A percentile compares a stretch with the other conserved stretches of the same genome.
phyloP scores from a whole-genome alignment of 2,329 filamentous ascomycete genomes.

The Fusarium metavorans region DNA sequence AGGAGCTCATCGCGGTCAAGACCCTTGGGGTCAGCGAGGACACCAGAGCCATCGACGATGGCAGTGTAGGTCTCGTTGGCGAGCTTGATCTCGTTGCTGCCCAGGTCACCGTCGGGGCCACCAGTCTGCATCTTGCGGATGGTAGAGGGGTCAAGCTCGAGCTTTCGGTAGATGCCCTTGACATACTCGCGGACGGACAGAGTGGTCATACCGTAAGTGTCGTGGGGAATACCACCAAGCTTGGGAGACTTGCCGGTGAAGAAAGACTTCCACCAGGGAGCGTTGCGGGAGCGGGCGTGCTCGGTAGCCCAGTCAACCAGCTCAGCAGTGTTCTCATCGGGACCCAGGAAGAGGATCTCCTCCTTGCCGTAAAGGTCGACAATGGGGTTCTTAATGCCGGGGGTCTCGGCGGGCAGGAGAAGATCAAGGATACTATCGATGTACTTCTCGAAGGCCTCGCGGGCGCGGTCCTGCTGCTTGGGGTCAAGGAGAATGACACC shows the following conservation, averaged over 20 bases:
- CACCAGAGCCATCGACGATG: slow-evolving; percentile 96
- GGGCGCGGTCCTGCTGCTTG: slow-evolving; percentile 92
- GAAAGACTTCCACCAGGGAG: slow-evolving; percentile 99
- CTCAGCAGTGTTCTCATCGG: slow-evolving; percentile 98
- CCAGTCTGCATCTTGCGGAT: slow-evolving; percentile 97
- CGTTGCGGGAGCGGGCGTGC: slow-evolving; percentile 87
- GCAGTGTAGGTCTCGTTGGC: slow-evolving; percentile 96
- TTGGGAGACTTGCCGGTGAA: slow-evolving; percentile 99
- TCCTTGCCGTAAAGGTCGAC: slow-evolving; percentile 95
- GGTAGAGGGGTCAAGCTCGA: slow-evolving; percentile 85
- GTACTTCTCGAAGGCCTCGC: slow-evolving; percentile 98
- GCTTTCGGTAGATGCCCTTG: slow-evolving; percentile 95
- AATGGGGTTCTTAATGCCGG: slow-evolving; percentile 98
- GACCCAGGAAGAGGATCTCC: slow-evolving; percentile 98
- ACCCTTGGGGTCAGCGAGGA: slow-evolving; percentile 92
- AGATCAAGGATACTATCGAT: slow-evolving; percentile 98
- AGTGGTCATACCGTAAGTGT: slow-evolving; percentile 97
- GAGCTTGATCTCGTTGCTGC: slow-evolving; percentile 96
- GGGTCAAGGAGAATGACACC: slow-evolving; percentile 95
- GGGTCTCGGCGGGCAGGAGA: slow-evolving; percentile 87
- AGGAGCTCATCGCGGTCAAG: slow-evolving; percentile 86
- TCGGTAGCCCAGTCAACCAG: slow-evolving; percentile 99
- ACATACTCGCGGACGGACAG: slow-evolving; percentile 96
- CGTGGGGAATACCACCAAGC: slow-evolving; percentile 96
- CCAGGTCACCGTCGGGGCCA: slow-evolving; percentile 94